Percentiles rank a stretch among this genome's conserved stretches.
Evolutionary conservation across 306 rosid genomes (phyloP).

Genomic region (Prosopis cineraria): DNA sequence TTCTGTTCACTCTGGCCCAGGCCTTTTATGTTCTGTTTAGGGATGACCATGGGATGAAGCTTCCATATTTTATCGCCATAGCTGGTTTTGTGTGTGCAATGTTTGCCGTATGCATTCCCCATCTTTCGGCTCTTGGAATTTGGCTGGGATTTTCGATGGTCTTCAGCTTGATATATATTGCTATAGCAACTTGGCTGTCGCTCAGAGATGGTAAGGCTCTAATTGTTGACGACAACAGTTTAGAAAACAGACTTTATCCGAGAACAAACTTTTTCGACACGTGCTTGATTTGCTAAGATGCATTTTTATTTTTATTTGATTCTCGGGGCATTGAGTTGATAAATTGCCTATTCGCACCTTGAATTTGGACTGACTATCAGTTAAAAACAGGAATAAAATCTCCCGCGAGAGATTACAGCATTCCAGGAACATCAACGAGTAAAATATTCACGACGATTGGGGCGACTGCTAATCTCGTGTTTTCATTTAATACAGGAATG

Average conservation of each 20-base stretch:
- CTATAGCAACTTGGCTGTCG: slow-evolving; percentile 58
- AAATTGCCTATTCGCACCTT: background rate
- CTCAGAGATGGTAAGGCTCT: slow-evolving; percentile 62
- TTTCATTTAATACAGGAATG: slow-evolving; percentile 92
- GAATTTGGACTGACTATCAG: slow-evolving; percentile 22
- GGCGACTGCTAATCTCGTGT: slow-evolving; percentile 86
- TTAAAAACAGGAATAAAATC: slow-evolving; percentile 54
- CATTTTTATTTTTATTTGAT: background rate
- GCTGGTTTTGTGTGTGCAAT: slow-evolving; percentile 72
- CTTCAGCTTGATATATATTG: slow-evolving; percentile 64
- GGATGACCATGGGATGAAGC: slow-evolving; percentile 68
- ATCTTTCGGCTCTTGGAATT: slow-evolving; percentile 84
- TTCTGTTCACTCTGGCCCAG: slow-evolving; percentile 44
- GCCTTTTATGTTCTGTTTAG: slow-evolving; percentile 69
- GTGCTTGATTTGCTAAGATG: background rate
- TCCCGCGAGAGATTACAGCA: slow-evolving; percentile 70
- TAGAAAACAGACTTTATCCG: background rate
- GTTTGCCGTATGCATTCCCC: slow-evolving; percentile 83
- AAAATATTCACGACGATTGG: slow-evolving; percentile 76
- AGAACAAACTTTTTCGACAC: background rate
- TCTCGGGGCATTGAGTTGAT: background rate
- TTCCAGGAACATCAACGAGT: slow-evolving; percentile 53
- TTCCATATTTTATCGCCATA: slow-evolving; percentile 75
- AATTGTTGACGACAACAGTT: background rate
- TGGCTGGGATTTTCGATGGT: slow-evolving; percentile 90